Conservation (phyloP, 2,329 filamentous ascomycete genomes). For the Monilinia fructigena region DNA sequence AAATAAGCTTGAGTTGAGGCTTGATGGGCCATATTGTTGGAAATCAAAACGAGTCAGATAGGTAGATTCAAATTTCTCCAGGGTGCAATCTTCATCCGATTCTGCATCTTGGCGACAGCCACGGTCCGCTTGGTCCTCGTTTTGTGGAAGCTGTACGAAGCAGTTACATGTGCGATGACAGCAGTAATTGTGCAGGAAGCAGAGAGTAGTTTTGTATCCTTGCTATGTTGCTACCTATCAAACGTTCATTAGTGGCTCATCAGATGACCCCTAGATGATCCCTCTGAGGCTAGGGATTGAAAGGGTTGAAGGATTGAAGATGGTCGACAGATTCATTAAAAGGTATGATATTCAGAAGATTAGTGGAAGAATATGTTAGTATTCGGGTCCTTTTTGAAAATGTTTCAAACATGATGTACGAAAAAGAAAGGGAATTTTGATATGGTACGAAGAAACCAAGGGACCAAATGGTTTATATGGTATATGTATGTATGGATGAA, state of each 20-base stretch:
- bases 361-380: conserved; percentile 10
- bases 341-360: neutral
- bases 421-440: neutral
- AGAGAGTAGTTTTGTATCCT: conserved; percentile 5
- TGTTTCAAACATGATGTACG: conserved; percentile 7
- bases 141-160: conserved; percentile 21
- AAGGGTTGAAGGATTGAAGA: neutral
- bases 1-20: conserved; percentile 15
- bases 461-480: neutral
- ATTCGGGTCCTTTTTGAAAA: conserved; percentile 10
- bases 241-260: conserved; percentile 14
- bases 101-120: conserved; percentile 22
- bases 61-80: conserved; percentile 19
- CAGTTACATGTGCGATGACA: conserved; percentile 21
- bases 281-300: conserved; percentile 9
- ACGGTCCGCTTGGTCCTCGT: conserved; percentile 23
- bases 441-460: conserved; percentile 1
- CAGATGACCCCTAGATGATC: conserved; percentile 18
- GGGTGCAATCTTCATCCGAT: conserved; percentile 24
- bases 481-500: neutral
- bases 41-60: conserved; percentile 13
- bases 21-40: conserved; percentile 18
- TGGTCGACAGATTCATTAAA: neutral
- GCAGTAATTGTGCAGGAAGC: conserved; percentile 14
- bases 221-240: conserved; percentile 20